Percentiles rank a stretch among this genome's conserved stretches.
phyloP scores from a whole-genome alignment of 73 alveolate species.

The Paramecium octaurelia region DNA sequence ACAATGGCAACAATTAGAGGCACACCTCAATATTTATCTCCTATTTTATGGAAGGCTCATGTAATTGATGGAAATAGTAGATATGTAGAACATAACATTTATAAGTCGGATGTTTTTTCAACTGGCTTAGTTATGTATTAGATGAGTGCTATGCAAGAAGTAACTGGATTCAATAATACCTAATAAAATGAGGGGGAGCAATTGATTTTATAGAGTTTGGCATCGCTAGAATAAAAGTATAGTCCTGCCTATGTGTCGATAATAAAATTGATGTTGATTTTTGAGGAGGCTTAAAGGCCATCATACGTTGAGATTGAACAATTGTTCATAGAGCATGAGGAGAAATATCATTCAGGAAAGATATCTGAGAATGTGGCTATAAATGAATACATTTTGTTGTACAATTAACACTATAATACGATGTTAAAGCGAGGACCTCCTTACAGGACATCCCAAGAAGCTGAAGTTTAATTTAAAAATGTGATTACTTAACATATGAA shows the following conservation, averaged over 20 bases:
- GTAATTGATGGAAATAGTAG: conserved; percentile 93
- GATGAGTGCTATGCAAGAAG: conserved; percentile 92
- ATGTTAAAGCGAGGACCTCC: background rate
- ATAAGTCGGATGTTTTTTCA: conserved; percentile 94
- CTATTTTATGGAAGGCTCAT: conserved; percentile 95
- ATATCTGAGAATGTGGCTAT: conserved; percentile 25
- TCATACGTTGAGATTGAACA: conserved; percentile 89
- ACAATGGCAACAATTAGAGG: conserved; percentile 96
- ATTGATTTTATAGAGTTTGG: conserved; percentile 77
- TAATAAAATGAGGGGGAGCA: conserved; percentile 88
- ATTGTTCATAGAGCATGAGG: conserved; percentile 72
- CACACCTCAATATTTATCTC: conserved; percentile 94
- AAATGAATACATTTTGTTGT: conserved; percentile 47
- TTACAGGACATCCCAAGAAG: conserved; percentile 43
- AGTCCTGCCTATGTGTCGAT: conserved; percentile 72
- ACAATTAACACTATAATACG: conserved; percentile 41
- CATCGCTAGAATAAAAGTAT: conserved; percentile 64
- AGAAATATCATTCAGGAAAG: background rate
- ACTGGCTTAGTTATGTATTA: conserved; percentile 90
- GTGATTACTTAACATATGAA: conserved; percentile 35
- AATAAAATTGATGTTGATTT: conserved; percentile 85
- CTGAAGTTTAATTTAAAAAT: conserved; percentile 48
- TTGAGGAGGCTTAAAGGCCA: conserved; percentile 93
- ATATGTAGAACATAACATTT: conserved; percentile 92
- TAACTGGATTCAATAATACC: conserved; percentile 90